Evolutionary conservation across 306 rosid genomes (phyloP).

Genomic region (barrel medic (Medicago truncatula)): DNA sequence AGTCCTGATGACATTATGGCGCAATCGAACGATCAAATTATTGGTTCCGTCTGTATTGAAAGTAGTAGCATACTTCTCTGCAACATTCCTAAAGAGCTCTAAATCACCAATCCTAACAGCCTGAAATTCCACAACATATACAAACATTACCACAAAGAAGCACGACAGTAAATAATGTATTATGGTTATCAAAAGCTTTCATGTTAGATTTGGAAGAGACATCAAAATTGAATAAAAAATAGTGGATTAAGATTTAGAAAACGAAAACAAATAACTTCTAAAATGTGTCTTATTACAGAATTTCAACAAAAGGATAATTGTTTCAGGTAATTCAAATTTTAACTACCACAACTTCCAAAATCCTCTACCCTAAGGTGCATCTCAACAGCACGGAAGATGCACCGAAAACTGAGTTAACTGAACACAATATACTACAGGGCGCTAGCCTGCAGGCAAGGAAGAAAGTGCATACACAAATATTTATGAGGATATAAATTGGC

Average conservation of each 20-base stretch:
- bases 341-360: neutral
- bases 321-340: neutral
- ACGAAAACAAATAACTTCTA: neutral
- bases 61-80: slow-evolving; percentile 77
- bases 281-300: neutral
- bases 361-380: neutral
- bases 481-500: neutral
- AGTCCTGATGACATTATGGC: slow-evolving; percentile 95
- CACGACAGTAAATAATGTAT: neutral
- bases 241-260: neutral
- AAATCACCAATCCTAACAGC: slow-evolving; percentile 97
- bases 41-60: slow-evolving; percentile 79
- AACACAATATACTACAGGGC: neutral
- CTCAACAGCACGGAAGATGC: neutral
- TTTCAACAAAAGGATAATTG: neutral
- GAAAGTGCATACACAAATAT: neutral
- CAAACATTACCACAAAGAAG: slow-evolving; percentile 18
- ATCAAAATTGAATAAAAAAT: neutral
- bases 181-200: neutral
- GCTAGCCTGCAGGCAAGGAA: neutral
- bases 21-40: slow-evolving; percentile 90
- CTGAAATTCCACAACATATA: slow-evolving; percentile 56
- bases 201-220: neutral
- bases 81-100: slow-evolving; percentile 88
- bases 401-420: neutral